phyloP scores from a whole-genome alignment of 495 filamentous ascomycete genomes.

The Darksidea phi region DNA sequence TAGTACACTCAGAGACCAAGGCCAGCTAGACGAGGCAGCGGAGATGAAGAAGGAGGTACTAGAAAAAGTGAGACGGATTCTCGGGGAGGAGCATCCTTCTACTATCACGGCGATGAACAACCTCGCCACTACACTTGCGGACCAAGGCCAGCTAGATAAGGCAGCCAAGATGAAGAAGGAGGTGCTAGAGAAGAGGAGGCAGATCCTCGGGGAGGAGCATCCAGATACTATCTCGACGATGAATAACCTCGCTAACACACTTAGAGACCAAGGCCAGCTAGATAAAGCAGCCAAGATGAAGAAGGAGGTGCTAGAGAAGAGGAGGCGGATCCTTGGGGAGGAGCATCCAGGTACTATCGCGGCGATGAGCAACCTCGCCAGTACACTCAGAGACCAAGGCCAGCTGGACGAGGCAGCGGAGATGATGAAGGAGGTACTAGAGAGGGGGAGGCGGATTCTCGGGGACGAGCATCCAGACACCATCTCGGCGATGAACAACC shows the following conservation, averaged over 20 bases:
- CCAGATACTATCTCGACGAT: slow-evolving; percentile 10
- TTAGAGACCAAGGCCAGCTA: not conserved
- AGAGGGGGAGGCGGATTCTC: too few relatives aligned
- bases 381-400: slow-evolving; percentile 11
- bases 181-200: not conserved
- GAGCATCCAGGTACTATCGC: slow-evolving; percentile 15
- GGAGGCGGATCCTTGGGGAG: too few relatives aligned
- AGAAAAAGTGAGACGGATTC: too few relatives aligned
- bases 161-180: slow-evolving; percentile 13
- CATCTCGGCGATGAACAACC: slow-evolving; percentile 17
- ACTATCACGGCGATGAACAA: slow-evolving; percentile 19
- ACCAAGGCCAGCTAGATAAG: slow-evolving; percentile 18
- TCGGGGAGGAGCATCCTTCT: slow-evolving; percentile 1
- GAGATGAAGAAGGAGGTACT: too few relatives aligned
- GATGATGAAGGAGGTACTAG: too few relatives aligned
- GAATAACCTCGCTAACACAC: slow-evolving; percentile 2
- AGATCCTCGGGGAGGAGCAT: not conserved
- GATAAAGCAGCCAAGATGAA: too few relatives aligned
- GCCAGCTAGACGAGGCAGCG: too few relatives aligned
- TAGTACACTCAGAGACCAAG: not conserved
- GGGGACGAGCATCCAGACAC: slow-evolving; percentile 8
- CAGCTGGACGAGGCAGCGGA: slow-evolving; percentile 10
- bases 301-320: too few relatives aligned
- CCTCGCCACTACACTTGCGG: slow-evolving; percentile 9
- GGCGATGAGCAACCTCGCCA: slow-evolving; percentile 17